A percentile compares a stretch with the other conserved stretches of the same genome.
phyloP scores from a whole-genome alignment of 78 protist species.

The Mastigamoeba balamuthi region DNA sequence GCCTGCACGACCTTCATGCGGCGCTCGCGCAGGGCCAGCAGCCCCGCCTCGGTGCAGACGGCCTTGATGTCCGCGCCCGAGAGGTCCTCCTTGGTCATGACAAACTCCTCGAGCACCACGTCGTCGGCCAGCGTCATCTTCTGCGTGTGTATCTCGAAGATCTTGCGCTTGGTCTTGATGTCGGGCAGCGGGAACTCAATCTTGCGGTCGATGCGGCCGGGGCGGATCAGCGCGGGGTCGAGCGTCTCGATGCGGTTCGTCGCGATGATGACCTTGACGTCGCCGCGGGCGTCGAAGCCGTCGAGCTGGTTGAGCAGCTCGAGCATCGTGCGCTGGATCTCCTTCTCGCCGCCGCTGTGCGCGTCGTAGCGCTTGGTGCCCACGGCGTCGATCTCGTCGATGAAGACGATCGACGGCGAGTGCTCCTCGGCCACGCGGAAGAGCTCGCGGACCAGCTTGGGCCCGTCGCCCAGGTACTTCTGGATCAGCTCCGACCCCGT shows the following conservation, averaged over 20 bases:
- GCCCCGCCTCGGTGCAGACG: conserved; percentile 99
- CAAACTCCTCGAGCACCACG: conserved; percentile 93
- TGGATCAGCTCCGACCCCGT: conserved; percentile 99
- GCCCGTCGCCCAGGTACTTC: conserved; percentile 99
- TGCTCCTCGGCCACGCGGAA: conserved; percentile 92
- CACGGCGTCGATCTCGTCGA: conserved; percentile 99
- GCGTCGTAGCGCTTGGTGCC: conserved; percentile 97
- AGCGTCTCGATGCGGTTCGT: conserved; percentile 93
- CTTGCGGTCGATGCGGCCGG: conserved; percentile 99
- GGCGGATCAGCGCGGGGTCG: conserved; percentile 91
- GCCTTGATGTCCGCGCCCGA: conserved; percentile 99
- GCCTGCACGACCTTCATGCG: conserved; percentile 92
- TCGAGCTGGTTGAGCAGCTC: conserved; percentile 99
- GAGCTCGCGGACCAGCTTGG: conserved; percentile 97
- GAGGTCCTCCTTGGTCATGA: conserved; percentile 94
- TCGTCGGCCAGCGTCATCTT: conserved; percentile 92
- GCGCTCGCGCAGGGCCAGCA: conserved; percentile 97
- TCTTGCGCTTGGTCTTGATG: conserved; percentile 75
- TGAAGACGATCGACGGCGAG: conserved; percentile 98
- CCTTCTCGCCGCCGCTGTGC: conserved; percentile 93
- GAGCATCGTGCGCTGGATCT: conserved; percentile 99
- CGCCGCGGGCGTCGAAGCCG: conserved; percentile 97
- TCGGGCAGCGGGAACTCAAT: conserved; percentile 99
- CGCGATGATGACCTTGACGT: conserved; percentile 98
- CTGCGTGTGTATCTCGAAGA: conserved; percentile 87